Base-by-base conservation (phyloP, 2,329 filamentous ascomycete genomes). In the Huntiella decipiens region DNA sequence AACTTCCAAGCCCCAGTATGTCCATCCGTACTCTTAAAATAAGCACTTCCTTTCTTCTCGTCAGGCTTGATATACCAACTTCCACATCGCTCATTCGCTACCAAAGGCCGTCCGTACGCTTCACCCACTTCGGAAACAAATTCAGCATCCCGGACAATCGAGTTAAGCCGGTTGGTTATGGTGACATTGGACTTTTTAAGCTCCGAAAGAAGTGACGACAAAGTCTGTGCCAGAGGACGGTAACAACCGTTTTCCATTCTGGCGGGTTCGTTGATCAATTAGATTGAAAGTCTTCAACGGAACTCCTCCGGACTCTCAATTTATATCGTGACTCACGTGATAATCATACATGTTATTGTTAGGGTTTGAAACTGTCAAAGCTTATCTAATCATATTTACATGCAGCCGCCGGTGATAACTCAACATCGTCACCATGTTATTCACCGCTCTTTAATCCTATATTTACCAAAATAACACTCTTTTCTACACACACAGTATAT, bases 1-100 rank as follows among this genome's bases (percentile, higher is more conserved):
- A 96, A 94, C 51, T 78, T 74, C 91, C 91, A 98, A 56, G 92
- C 78, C 6, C 83, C 79, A 44, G 78, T 77, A 60, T 98, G 91
- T 1, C 91, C 91, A 63, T 98, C 91, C 2, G 91, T 98, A 62
- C 84, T 93, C 68, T 98, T 98, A 64, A 96, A 98, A 62, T 96
- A 98, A 31, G 81, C 83, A 52, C 82, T 86, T 31, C 74, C 82
- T 1, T 58, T 63, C 61, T 88, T 91, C 19, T 56, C 56, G 5
- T 60, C 60, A 0, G 79, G 79, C 32, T 67, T 63, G 19, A 96
- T 81, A 59, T 96, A 96, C 91, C 91, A 98, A 61, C 83, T 88
- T 1, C 91, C 91, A 59, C 91, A 96, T 50, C 91, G 74, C 65
- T 96, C 87, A 57, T 98, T 98, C 28, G 88, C 86, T 11, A 96